phyloP scores from a whole-genome alignment of 768 basidiomycete genomes.

The Tricholomella constricta region DNA sequence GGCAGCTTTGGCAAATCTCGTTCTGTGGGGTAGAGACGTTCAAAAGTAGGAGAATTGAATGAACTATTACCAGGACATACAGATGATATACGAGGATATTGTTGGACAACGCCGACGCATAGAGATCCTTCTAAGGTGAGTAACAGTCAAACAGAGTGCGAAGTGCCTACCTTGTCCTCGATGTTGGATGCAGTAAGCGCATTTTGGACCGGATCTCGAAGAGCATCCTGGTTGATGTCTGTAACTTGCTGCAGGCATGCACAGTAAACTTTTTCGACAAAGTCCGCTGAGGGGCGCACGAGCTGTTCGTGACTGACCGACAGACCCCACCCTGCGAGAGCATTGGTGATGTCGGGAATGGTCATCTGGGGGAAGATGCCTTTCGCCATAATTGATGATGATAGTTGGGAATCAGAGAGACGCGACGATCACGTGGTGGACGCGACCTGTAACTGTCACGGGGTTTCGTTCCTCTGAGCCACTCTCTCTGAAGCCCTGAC shows the following conservation, averaged over 20 bases:
- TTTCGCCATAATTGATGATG: slow-evolving; percentile 45
- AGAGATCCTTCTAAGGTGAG: slow-evolving; percentile 57
- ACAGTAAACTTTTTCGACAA: slow-evolving; percentile 68
- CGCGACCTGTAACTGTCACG: slow-evolving; percentile 15
- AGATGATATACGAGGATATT: slow-evolving; percentile 73
- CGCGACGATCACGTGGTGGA: slow-evolving; percentile 30
- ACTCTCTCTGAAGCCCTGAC: not conserved
- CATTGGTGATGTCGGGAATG: slow-evolving; percentile 60
- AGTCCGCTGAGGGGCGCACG: slow-evolving; percentile 64
- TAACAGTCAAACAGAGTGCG: not conserved
- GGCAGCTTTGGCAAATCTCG: slow-evolving; percentile 72
- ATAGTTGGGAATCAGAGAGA: slow-evolving; percentile 13
- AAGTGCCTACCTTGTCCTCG: slow-evolving; percentile 52
- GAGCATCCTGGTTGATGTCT: slow-evolving; percentile 55
- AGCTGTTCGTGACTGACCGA: slow-evolving; percentile 70
- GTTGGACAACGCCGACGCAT: slow-evolving; percentile 55
- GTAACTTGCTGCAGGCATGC: slow-evolving; percentile 76
- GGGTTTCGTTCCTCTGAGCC: not conserved
- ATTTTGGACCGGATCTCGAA: slow-evolving; percentile 60
- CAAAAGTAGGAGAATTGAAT: not conserved
- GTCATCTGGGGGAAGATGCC: slow-evolving; percentile 68
- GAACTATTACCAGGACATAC: slow-evolving; percentile 32
- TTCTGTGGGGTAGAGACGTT: slow-evolving; percentile 37
- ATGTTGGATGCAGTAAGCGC: slow-evolving; percentile 52
- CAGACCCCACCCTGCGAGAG: slow-evolving; percentile 70